These are phyloP conservation scores for Neofusicoccum laricinum DNA, from an alignment of 2,329 filamentous ascomycete species.

Conservation along the genomic window DNA sequence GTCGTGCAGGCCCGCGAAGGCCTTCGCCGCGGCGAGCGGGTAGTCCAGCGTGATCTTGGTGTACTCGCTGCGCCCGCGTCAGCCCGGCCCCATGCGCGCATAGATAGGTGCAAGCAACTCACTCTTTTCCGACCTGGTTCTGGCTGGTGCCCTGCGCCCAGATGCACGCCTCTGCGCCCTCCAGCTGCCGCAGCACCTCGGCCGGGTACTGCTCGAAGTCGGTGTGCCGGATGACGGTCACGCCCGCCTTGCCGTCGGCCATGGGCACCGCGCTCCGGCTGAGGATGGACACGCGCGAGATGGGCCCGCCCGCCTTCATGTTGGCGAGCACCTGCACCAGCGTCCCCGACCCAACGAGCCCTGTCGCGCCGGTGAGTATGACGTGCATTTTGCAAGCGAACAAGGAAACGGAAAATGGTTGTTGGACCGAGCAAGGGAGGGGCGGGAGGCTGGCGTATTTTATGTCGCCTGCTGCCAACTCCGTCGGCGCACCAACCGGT, in stretches of 20 bases:
- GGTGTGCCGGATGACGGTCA: slow-evolving; percentile 64
- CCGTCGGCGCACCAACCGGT: not conserved
- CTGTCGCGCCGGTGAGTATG: slow-evolving; percentile 45
- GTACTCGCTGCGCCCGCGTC: slow-evolving; percentile 51
- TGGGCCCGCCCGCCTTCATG: slow-evolving; percentile 41
- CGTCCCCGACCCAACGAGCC: slow-evolving; percentile 39
- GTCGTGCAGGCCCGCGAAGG: slow-evolving; percentile 52
- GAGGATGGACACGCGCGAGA: slow-evolving; percentile 62
- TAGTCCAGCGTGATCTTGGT: slow-evolving; percentile 66
- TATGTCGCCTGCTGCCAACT: not conserved
- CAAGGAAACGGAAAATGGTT: not conserved
- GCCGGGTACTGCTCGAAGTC: slow-evolving; percentile 63
- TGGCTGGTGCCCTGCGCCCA: slow-evolving; percentile 71
- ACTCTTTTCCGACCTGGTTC: slow-evolving; percentile 59
- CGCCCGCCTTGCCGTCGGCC: slow-evolving; percentile 55
- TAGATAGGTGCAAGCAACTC: too few species aligned
- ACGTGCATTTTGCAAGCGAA: slow-evolving; percentile 33
- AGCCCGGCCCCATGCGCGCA: too few species aligned
- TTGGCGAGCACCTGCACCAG: slow-evolving; percentile 35
- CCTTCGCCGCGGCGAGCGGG: slow-evolving; percentile 60
- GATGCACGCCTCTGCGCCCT: slow-evolving; percentile 65
- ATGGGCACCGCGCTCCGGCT: slow-evolving; percentile 63
- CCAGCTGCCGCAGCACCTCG: slow-evolving; percentile 57
- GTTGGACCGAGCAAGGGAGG: not conserved
- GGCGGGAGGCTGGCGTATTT: not conserved